Evolutionary conservation across 148 eudicot genomes (phyloP), one percentile per base, ranked within the genome.

Genomic region (Cornus controversa): DNA sequence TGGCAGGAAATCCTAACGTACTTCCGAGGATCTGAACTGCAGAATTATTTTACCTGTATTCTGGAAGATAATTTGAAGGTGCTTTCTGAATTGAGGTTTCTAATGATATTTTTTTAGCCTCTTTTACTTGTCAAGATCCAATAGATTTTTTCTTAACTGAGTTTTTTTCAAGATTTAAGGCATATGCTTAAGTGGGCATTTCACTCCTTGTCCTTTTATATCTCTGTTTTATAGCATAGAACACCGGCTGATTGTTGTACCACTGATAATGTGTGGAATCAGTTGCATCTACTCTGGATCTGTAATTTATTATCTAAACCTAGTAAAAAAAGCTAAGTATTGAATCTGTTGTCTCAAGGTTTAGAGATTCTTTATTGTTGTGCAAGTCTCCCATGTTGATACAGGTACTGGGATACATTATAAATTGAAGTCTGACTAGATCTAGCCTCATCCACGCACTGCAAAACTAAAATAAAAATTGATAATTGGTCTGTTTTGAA

Each of bases 41-140:
- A 94, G 82, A 91, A 90, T 79, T 94, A 94, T 76, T 94, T 94
- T 72, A 94, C 98, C 9, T 91, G 96, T 73, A 94, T 94, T 72
- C 82, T 94, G 82, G 98, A 94, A 77, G 98, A 94, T 83, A 94
- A 94, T 82, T 66, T 94, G 75, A 94, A 94, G 98, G 98, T 94
- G 53, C 57, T 26, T 72, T 75, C 69, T 67, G 18, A 76, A 67
- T 62, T 28, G 57, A 68, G 60, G 18, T 74, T 3, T 29, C 34
- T 74, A 13, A 37, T 53, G 27, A 26, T 70, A 3, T 27, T 18
- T 57, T 8, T 58, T 13, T 60, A 20, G 16, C 11, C 11, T 45
- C 23, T 24, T 26, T 23, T 53, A 29, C 70, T 73, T 23, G 25
- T 14, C 40, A 8, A 60, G 27, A 25, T n/a, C 64, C 20, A 6